Evolutionary conservation across 2,329 filamentous ascomycete genomes (phyloP), one percentile per base, ranked within the genome.

Genomic region (Mycosphaerella sp.): DNA sequence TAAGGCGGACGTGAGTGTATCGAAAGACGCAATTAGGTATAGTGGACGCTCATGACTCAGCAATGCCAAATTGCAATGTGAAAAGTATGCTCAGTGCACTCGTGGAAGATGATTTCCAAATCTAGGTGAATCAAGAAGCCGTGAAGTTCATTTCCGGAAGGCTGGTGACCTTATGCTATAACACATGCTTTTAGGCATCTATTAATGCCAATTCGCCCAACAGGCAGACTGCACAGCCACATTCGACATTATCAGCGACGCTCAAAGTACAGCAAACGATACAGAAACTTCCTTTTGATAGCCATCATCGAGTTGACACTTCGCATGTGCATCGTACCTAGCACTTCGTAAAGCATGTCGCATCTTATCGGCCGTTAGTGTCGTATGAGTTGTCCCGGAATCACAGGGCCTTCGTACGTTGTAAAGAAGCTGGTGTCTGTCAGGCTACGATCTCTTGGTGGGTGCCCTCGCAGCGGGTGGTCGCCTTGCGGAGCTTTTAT

Each of bases 1-100:
- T 84, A 8, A 21, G 3, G 14, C 25, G 39, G 13, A 16, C 4
- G 9, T 39, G 14, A 39, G 30, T 34, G 30, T 34, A 34, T 12
- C 10, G 7, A n/a, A 9, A 4, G 7, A 34, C 2, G 13, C 10
- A 8, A 34, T 34, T 34, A n/a, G 13, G 30, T 34, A n/a, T 12
- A 34, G 9, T 13, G 30, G 21, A 25, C 21, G 21, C 21, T 25
- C 21, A 6, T 25, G 21, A 1, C 21, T 21, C 21, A 6, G 21
- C 4, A 21, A 21, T 21, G 21, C 21, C 21, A 21, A 21, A 21
- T 21, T 21, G 4, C 21, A 21, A 21, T 21, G 21, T 21, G 21
- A 21, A 25, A 25, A 25, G 21, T 25, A 5, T 25, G 21, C 21
- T 25, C 21, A 6, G 21, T 6, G 4, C 21, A 25, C 6, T 25